Evolutionary conservation across 106 monocot genomes (phyloP).

Genomic region (Amphibolis antarctica): DNA sequence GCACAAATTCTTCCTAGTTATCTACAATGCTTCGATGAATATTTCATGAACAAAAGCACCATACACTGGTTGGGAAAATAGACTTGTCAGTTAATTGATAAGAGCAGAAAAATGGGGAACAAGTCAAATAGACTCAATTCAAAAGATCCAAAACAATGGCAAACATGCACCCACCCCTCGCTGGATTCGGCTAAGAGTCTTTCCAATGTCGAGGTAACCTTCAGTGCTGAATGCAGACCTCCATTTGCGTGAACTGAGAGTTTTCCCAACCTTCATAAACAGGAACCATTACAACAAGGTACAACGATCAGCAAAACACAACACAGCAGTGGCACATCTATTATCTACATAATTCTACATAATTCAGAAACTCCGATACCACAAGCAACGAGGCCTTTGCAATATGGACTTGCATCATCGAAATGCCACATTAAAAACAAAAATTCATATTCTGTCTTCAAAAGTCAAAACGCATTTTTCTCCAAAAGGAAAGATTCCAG

Average conservation of each 20-base stretch:
- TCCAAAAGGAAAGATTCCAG: too few species aligned
- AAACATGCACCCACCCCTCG: constrained; percentile 12
- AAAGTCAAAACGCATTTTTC: too few species aligned
- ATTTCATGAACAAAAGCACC: too few species aligned
- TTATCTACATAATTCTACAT: neutral
- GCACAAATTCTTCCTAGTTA: too few species aligned
- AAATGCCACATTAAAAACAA: neutral
- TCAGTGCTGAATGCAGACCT: constrained; percentile 19
- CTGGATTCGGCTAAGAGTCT: constrained; percentile 21
- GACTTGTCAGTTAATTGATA: too few species aligned
- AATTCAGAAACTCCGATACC: too few species aligned
- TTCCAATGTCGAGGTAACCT: constrained; percentile 22
- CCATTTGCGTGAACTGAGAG: constrained; percentile 22
- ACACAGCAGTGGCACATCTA: neutral
- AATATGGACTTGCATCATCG: neutral
- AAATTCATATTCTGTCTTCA: too few species aligned
- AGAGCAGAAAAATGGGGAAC: too few species aligned
- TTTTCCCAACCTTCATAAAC: constrained; percentile 20
- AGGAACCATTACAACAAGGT: neutral
- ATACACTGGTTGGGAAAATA: too few species aligned
- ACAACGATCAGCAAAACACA: neutral
- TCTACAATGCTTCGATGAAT: too few species aligned
- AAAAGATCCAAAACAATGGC: neutral
- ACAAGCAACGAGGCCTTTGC: neutral
- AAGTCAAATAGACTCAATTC: neutral